Evolutionary conservation across 2,329 filamentous ascomycete genomes (phyloP).

Genomic region (Exophiala mesophila): DNA sequence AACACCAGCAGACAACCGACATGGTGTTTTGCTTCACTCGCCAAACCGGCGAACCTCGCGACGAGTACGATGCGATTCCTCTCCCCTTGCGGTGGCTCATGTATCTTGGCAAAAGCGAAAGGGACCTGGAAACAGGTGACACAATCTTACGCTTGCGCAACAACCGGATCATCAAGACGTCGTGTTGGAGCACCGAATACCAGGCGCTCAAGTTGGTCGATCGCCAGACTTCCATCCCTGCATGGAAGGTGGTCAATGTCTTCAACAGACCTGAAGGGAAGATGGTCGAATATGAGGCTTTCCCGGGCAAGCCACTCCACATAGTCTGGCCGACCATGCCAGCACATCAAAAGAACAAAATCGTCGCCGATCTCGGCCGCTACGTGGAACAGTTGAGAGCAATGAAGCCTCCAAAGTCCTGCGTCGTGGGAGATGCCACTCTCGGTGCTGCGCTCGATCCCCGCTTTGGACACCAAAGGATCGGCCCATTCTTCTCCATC

Average conservation of each 20-base stretch:
- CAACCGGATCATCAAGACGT: constrained; percentile 24
- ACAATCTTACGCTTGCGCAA: constrained; percentile 22
- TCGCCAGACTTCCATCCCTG: constrained; percentile 23
- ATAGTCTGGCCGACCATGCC: constrained; percentile 19
- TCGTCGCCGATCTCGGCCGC: constrained; percentile 23
- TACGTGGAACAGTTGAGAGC: constrained; percentile 27
- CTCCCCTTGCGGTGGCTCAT: constrained; percentile 24
- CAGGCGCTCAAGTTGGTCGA: constrained; percentile 25
- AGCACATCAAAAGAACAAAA: constrained; percentile 24
- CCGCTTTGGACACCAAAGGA: constrained; percentile 20
- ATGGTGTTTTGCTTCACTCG: constrained; percentile 21
- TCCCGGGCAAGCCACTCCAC: constrained; percentile 22
- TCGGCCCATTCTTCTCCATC: constrained; percentile 26
- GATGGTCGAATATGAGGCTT: constrained; percentile 25
- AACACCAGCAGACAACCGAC: constrained; percentile 10
- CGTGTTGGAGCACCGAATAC: constrained; percentile 26
- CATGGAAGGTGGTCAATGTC: constrained; percentile 23
- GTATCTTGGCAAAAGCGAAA: constrained; percentile 23
- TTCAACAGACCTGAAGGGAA: constrained; percentile 27
- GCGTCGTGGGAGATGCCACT: constrained; percentile 25
- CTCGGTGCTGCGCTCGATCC: constrained; percentile 26
- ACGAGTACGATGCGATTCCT: constrained; percentile 25
- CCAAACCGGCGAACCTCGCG: constrained; percentile 22
- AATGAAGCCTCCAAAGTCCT: constrained; percentile 26
- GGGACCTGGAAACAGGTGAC: constrained; percentile 21